Conservation (phyloP, 345 rosid genomes). For the Euphorbia peplus region DNA sequence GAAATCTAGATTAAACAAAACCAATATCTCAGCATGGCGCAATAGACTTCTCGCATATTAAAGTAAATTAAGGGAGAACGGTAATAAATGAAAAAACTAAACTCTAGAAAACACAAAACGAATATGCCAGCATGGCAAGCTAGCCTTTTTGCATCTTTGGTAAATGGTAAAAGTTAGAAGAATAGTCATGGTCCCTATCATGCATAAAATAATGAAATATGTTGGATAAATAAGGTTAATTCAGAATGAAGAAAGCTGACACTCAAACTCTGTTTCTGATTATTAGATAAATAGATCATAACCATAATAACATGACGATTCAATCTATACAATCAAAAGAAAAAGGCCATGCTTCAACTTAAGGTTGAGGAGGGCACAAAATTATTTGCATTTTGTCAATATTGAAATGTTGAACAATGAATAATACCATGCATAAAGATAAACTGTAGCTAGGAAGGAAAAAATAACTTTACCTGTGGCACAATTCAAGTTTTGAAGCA, state of each 20-base stretch:
- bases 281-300: not conserved
- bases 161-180: not conserved
- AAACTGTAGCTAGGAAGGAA: not conserved
- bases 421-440: not conserved
- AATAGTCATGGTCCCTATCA: not conserved
- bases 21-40: not conserved
- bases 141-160: not conserved
- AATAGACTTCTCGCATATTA: not conserved
- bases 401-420: too few species aligned
- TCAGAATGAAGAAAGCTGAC: not conserved
- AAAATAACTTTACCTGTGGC: conserved; percentile 44
- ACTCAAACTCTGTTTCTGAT: not conserved
- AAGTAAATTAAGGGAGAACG: not conserved
- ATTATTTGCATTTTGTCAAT: conserved; percentile 1
- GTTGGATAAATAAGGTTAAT: too few species aligned
- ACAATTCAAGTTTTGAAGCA: conserved; percentile 47
- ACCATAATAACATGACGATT: not conserved
- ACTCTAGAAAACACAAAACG: not conserved
- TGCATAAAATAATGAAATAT: not conserved
- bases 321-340: not conserved
- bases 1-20: not conserved
- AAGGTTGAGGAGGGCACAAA: not conserved
- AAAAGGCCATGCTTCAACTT: not conserved
- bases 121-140: not conserved
- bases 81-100: not conserved